phyloP scores from a whole-genome alignment of 2,329 filamentous ascomycete species.

The Magnaporthales sp. region DNA sequence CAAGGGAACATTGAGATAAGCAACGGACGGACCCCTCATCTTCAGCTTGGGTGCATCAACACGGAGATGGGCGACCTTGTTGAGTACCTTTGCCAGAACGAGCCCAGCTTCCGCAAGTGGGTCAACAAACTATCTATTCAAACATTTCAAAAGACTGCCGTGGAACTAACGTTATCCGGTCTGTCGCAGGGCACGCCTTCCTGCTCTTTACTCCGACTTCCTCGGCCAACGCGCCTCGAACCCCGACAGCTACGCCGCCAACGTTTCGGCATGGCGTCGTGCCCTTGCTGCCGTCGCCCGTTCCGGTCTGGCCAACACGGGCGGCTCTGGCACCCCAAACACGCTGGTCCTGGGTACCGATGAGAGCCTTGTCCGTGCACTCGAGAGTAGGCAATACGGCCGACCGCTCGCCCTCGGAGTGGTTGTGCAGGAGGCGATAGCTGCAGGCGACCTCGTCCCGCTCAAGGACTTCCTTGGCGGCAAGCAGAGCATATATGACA shows the following conservation, averaged over 20 bases:
- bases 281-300: constrained; percentile 20
- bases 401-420: constrained; percentile 71
- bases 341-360: constrained; percentile 45
- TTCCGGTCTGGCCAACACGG: constrained; percentile 21
- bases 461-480: constrained; percentile 57
- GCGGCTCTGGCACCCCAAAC: constrained; percentile 26
- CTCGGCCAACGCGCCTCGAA: constrained; percentile 16
- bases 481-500: constrained; percentile 63
- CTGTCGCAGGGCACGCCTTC: constrained; percentile 14
- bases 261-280: constrained; percentile 25
- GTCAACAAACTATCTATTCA: background rate
- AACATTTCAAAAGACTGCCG: background rate
- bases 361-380: constrained; percentile 56
- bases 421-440: constrained; percentile 67
- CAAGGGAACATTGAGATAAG: background rate
- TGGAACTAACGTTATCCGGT: constrained; percentile 4
- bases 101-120: constrained; percentile 13
- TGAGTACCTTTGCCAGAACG: constrained; percentile 13
- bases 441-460: constrained; percentile 60
- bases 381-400: constrained; percentile 73
- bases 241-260: constrained; percentile 18
- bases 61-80: constrained; percentile 8
- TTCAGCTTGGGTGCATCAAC: background rate
- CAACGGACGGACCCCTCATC: background rate
- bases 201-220: constrained; percentile 19